Evolutionary conservation across 148 eudicot species (phyloP), one percentile per base, ranked within the genome.

Genomic region (Dysphania ambrosioides): DNA sequence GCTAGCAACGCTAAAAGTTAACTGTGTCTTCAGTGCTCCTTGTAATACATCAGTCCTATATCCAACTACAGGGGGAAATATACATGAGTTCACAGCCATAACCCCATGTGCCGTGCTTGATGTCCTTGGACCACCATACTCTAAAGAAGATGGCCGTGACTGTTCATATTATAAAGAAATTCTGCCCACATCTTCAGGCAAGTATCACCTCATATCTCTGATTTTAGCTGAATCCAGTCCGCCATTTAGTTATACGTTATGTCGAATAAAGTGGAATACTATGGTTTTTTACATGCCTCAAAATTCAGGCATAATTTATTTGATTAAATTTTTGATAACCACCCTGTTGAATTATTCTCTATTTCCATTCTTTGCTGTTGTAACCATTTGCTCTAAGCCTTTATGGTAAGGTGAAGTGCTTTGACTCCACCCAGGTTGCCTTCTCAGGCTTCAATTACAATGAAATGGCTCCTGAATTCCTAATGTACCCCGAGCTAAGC

Each of bases 41-140:
- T 93, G 94, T 49, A 79, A 85, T 74, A 84, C 98, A 19, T 81
- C 89, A 15, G 94, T 91, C 21, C 56, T 93, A 59, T 93, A 91
- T 81, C 98, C 98, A 40, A 91, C 91, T 21, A 80, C 92, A 5
- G 98, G 98, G 62, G 98, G 98, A 66, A 93, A 93, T 77, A 89
- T 93, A 70, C 98, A 93, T 78, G 84, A 83, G 61, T 89, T 91
- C 68, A 86, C 81, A 19, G 98, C 98, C 26, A 81, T 89, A 77
- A 89, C 94, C 68, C 94, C 98, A 4, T 91, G 98, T 81, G 97
- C 84, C 0, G 83, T 93, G 65, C 88, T 93, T 26, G 98, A 93
- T 87, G 92, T 93, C 58, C 36, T 93, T 10, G 97, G 97, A 56
- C 98, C 98, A 65, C 98, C 98, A 30, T 93, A 93, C 82, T 89